Conservation (phyloP, 768 basidiomycete genomes). For the Holtermanniella nyarrowii region DNA sequence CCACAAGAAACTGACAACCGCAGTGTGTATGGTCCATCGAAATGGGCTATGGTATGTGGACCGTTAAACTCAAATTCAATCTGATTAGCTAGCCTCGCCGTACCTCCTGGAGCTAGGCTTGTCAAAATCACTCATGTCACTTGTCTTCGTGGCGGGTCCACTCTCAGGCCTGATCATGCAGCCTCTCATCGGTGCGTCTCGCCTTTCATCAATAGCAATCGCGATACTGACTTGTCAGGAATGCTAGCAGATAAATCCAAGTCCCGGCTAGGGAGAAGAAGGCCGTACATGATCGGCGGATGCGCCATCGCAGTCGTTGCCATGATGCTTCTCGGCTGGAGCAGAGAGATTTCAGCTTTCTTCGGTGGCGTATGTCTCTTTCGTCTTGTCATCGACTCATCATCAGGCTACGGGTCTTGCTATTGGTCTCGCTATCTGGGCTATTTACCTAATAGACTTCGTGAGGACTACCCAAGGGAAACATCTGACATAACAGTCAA, state of each 20-base stretch:
- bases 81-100: conserved; percentile 51
- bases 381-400: background rate
- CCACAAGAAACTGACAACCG: too few species aligned
- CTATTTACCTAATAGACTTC: conserved; percentile 62
- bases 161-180: conserved; percentile 83
- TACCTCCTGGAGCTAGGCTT: conserved; percentile 83
- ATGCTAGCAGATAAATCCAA: conserved; percentile 74
- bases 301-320: conserved; percentile 57
- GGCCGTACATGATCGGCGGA: conserved; percentile 74
- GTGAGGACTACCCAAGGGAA: conserved; percentile 1
- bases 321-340: conserved; percentile 76
- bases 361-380: conserved; percentile 32
- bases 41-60: conserved; percentile 68
- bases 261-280: conserved; percentile 69
- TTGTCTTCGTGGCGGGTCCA: conserved; percentile 87
- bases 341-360: conserved; percentile 54
- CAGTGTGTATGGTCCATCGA: conserved; percentile 75
- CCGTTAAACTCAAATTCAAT: background rate
- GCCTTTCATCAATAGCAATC: background rate
- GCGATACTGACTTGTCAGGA: conserved; percentile 28
- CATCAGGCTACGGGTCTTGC: conserved; percentile 47
- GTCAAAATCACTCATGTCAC: conserved; percentile 72
- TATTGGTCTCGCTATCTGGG: conserved; percentile 62
- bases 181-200: conserved; percentile 60
- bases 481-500: conserved; percentile 9